These are phyloP conservation scores for Gymnopus androsaceus DNA, from an alignment of 1,284 basidiomycete genomes.

Conservation along the genomic window DNA sequence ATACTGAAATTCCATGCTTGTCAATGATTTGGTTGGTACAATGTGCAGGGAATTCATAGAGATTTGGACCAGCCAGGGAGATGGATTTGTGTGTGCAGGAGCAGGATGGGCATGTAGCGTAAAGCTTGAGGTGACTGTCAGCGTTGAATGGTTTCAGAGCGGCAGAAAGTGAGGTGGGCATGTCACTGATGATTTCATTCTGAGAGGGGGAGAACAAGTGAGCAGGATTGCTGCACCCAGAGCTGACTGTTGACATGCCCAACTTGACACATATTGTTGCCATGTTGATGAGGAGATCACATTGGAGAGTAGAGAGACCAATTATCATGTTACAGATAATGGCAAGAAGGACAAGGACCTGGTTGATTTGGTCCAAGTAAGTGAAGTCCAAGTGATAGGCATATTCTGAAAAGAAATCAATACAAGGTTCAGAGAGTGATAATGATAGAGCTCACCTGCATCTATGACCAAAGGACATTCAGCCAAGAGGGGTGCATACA, in stretches of 20 bases:
- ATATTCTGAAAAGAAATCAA: not conserved
- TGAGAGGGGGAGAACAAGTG: conserved; percentile 6
- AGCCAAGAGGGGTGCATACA: not conserved
- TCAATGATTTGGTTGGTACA: conserved; percentile 1
- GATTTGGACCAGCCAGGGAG: not conserved
- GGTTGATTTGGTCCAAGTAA: conserved; percentile 13
- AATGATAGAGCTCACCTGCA: not conserved
- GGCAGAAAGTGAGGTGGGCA: conserved; percentile 5
- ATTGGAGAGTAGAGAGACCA: conserved; percentile 1
- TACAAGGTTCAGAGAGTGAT: not conserved
- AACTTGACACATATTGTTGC: conserved; percentile 8
- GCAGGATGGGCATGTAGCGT: conserved; percentile 23
- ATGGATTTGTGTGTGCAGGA: conserved; percentile 18
- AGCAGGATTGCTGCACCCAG: not conserved
- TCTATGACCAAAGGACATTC: not conserved
- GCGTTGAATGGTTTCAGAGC: conserved; percentile 18
- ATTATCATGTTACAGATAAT: conserved; percentile 12
- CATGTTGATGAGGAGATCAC: conserved; percentile 1
- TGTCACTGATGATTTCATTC: not conserved
- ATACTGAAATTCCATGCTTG: conserved; percentile 14
- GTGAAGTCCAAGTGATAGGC: not conserved
- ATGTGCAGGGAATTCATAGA: not conserved
- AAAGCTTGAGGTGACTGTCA: conserved; percentile 18
- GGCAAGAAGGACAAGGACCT: conserved; percentile 7
- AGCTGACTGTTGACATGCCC: conserved; percentile 5